These are phyloP conservation scores for Ascosphaera acerosa DNA, from an alignment of 2,329 filamentous ascomycete genomes.

Conservation along the genomic window DNA sequence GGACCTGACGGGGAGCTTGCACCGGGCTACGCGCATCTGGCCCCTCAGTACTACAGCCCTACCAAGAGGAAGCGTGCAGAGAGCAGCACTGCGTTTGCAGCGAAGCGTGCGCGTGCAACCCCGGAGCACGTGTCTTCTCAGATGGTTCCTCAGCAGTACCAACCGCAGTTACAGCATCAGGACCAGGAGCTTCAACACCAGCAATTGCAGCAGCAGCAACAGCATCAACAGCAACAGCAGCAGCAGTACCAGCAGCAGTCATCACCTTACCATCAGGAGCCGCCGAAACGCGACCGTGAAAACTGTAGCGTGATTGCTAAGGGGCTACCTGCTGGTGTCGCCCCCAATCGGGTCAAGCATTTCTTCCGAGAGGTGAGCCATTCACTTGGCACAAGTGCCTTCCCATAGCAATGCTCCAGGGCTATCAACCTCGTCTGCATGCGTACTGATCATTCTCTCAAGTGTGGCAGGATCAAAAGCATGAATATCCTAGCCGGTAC, in stretches of 20 bases:
- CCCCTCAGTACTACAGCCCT: slow-evolving; percentile 9
- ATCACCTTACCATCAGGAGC: too few relatives aligned
- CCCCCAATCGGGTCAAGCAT: slow-evolving; percentile 50
- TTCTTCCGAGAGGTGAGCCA: slow-evolving; percentile 59
- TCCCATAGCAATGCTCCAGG: too few relatives aligned
- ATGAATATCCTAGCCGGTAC: slow-evolving; percentile 41
- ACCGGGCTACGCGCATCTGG: too few relatives aligned
- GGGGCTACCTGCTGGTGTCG: slow-evolving; percentile 44
- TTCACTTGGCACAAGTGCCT: too few relatives aligned
- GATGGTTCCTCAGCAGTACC: slow-evolving; percentile 7
- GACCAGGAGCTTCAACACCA: too few relatives aligned
- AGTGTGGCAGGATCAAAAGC: slow-evolving; percentile 57
- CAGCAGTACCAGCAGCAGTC: too few relatives aligned
- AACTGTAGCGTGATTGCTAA: slow-evolving; percentile 64
- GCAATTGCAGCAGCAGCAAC: too few relatives aligned
- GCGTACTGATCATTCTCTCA: slow-evolving; percentile 4
- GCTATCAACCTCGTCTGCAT: too few relatives aligned
- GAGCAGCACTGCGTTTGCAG: slow-evolving; percentile 25
- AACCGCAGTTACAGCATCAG: too few relatives aligned
- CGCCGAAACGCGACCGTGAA: slow-evolving; percentile 58
- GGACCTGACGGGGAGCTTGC: too few relatives aligned
- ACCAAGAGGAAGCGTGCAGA: slow-evolving; percentile 52
- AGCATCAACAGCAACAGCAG: too few relatives aligned
- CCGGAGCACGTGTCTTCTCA: neutral
- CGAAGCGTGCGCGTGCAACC: slow-evolving; percentile 9